Base-by-base conservation (phyloP, 2,329 filamentous ascomycete genomes). In the Fusarium sp. region DNA sequence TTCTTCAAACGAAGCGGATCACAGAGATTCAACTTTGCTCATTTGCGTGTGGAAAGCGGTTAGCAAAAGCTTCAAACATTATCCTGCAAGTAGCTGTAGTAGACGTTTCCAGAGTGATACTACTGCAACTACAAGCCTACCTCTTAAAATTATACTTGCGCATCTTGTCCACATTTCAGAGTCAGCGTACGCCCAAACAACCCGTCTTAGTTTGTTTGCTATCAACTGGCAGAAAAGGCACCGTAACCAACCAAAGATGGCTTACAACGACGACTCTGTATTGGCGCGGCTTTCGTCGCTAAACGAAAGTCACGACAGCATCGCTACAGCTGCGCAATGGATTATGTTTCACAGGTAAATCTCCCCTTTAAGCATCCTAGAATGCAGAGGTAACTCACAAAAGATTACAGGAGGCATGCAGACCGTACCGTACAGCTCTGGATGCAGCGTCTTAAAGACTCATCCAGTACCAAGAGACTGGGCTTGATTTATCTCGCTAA, bases 261-360 rank as follows among this genome's bases (percentile, higher is more conserved):
- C 95, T 41, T 98, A 97, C 79, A 95, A 90, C 66, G 93, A 98
- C 77, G 95, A 99, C 79, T 91, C 93, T 42, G 93, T 99, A 52
- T 87, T 93, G 75, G 92, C 94, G 49, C 97, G 97, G 80, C 88
- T 99, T 49, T 96, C 93, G 29, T 92, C 93, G 37, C 85, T 99
- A 61, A 97, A 97, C 77, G 96, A 99, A 78, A 96, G 93, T 10
- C 94, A 99, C 75, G 95, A 99, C 75, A 96, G 93, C 78, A 98
- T 99, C 72, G 86, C 96, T 59, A 94, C 92, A 32, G 93, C 96
- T 61, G 93, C 95, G 54, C 94, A 98, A 87, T 99, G 96, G 96
- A 95, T 99, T 61, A 96, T 99, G 90, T 99, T 99, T 75, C 94
- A 99, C 79, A 90, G 93, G 93, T 96, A 87, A 75, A 56, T 21